Percentiles rank a stretch among this genome's conserved stretches.
Conservation (phyloP, 1,139 yeast species). For the Kazachstania sp. region DNA sequence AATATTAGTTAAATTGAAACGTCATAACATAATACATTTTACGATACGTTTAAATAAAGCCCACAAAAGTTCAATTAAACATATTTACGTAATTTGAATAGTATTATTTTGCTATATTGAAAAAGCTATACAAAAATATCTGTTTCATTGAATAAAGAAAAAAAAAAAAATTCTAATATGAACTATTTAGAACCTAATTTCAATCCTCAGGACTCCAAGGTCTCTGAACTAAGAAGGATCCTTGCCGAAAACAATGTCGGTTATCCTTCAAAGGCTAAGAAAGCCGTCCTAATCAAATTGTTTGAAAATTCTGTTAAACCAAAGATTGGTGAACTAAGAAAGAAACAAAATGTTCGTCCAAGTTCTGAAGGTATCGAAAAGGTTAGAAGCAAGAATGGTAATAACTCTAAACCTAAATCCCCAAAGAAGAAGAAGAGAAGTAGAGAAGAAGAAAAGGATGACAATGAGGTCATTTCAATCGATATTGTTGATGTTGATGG, state of each 20-base stretch:
- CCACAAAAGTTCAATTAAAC: too few species aligned
- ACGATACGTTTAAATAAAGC: too few species aligned
- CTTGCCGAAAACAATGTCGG: constrained; percentile 47
- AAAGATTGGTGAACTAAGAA: constrained; percentile 15
- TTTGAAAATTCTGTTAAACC: constrained; percentile 40
- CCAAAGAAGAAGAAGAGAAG: constrained; percentile 10
- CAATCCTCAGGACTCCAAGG: constrained; percentile 52
- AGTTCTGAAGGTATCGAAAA: constrained; percentile 13
- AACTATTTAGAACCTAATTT: constrained; percentile 22
- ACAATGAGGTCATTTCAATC: not conserved
- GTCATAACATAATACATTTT: too few species aligned
- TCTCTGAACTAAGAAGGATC: constrained; percentile 55
- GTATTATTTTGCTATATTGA: too few species aligned
- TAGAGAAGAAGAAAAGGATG: constrained; percentile 4
- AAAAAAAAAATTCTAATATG: not conserved
- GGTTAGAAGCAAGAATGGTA: constrained; percentile 3
- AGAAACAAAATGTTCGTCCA: constrained; percentile 10
- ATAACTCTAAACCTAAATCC: constrained; percentile 28
- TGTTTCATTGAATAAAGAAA: too few species aligned
- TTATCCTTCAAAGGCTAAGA: constrained; percentile 53
- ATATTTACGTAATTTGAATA: too few species aligned
- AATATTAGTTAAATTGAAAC: too few species aligned
- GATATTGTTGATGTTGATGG: constrained; percentile 3
- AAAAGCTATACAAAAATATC: too few species aligned
- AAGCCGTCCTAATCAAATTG: constrained; percentile 46